Evolutionary conservation across 2,329 filamentous ascomycete genomes (phyloP).

Genomic region (Colletotrichum euphorbiae): DNA sequence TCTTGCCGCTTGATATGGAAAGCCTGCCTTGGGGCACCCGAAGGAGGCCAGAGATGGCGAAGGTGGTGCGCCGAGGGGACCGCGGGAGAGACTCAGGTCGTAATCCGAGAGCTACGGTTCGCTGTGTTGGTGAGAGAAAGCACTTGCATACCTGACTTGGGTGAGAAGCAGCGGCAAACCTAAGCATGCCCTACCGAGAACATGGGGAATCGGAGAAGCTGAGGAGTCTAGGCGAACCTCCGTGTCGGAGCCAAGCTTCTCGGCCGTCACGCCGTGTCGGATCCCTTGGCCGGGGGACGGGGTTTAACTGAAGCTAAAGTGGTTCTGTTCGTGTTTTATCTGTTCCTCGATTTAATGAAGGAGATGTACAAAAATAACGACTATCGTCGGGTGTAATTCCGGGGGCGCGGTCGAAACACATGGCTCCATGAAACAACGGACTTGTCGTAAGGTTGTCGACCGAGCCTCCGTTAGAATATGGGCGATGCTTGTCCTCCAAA

Average conservation of each 20-base stretch:
- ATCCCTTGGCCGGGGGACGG: conserved; percentile 19
- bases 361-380: not conserved
- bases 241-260: conserved; percentile 37
- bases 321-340: conserved; percentile 5
- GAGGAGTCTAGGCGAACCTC: conserved; percentile 30
- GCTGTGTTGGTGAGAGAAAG: conserved; percentile 4
- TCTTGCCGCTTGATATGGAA: not conserved
- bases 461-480: conserved; percentile 17
- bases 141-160: not conserved
- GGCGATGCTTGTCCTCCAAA: conserved; percentile 10
- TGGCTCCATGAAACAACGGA: conserved; percentile 20
- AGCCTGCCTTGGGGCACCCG: not conserved
- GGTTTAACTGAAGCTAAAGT: not conserved
- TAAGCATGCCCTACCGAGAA: not conserved
- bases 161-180: not conserved
- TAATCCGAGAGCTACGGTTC: conserved; percentile 13
- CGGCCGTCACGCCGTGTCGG: conserved; percentile 31
- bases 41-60: conserved; percentile 7
- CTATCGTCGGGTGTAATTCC: conserved; percentile 17
- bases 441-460: conserved; percentile 23
- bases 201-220: not conserved
- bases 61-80: not conserved
- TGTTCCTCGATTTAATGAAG: conserved; percentile 10
- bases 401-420: conserved; percentile 14
- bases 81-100: not conserved